These are phyloP conservation scores for Ceratobasidium sp. DNA, from an alignment of 1,284 basidiomycete species.

Conservation along the genomic window DNA sequence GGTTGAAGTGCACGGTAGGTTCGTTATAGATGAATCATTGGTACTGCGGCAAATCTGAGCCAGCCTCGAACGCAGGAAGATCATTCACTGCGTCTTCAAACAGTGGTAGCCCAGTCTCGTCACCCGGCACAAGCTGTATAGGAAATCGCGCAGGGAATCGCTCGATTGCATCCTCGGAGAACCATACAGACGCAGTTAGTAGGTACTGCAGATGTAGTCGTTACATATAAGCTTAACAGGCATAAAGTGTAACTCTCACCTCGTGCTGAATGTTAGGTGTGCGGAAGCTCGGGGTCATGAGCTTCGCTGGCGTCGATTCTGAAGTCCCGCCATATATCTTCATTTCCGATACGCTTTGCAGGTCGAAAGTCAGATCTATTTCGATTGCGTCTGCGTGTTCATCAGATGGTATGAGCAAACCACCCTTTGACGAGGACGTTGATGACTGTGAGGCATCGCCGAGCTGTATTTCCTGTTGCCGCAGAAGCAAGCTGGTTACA, in stretches of 20 bases:
- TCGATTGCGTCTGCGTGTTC: conserved; percentile 13
- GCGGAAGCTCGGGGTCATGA: conserved; percentile 26
- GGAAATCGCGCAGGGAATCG: conserved; percentile 13
- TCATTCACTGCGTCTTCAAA: conserved; percentile 15
- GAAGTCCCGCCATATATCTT: background rate
- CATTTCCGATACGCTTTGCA: conserved; percentile 19
- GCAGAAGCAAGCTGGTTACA: background rate
- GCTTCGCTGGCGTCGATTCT: background rate
- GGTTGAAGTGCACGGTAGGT: no score
- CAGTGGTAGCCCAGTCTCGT: conserved; percentile 11
- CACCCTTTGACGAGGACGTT: background rate
- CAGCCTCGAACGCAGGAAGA: no score
- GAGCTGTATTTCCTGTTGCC: conserved; percentile 7
- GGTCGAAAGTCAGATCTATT: conserved; percentile 18
- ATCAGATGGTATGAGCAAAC: background rate
- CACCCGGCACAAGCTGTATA: conserved; percentile 22
- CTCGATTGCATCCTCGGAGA: conserved; percentile 18
- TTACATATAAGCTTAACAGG: no score
- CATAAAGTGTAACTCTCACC: background rate
- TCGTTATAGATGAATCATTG: no score
- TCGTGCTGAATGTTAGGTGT: conserved; percentile 37
- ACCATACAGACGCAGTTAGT: conserved; percentile 1
- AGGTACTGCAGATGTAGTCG: background rate
- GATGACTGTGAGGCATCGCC: background rate
- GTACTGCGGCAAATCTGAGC: no score